Percentiles rank a stretch among this genome's conserved stretches.
These are phyloP conservation scores for Pouteria glomerata DNA, from an alignment of 148 eudicot genomes.

Conservation along the genomic window DNA sequence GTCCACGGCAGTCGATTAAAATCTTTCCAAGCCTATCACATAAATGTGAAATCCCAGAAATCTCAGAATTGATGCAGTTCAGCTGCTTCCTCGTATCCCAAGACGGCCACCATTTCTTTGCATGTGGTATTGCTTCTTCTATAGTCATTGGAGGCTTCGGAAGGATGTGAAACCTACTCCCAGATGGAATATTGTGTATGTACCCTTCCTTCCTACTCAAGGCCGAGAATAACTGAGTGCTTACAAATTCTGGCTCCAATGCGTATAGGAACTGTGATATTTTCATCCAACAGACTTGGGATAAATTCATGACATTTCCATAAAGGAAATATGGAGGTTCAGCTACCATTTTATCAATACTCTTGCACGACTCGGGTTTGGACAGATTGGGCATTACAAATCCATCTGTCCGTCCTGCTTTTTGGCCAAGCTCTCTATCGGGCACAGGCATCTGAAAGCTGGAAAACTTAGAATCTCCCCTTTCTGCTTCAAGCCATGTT, in stretches of 20 bases:
- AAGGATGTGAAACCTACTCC: slow-evolving; percentile 42
- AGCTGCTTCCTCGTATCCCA: slow-evolving; percentile 89
- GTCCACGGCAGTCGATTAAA: slow-evolving; percentile 43
- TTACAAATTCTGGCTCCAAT: slow-evolving; percentile 62
- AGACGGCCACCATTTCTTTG: slow-evolving; percentile 81
- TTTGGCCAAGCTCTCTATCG: slow-evolving; percentile 16
- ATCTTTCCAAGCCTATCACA: slow-evolving; percentile 54
- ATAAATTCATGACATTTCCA: slow-evolving; percentile 61
- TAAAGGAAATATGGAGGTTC: slow-evolving; percentile 83
- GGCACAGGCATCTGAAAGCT: slow-evolving; percentile 12
- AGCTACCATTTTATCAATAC: slow-evolving; percentile 43
- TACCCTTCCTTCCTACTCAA: slow-evolving; percentile 81
- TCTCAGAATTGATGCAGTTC: slow-evolving; percentile 51
- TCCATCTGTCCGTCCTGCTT: slow-evolving; percentile 7
- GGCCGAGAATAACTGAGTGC: slow-evolving; percentile 66
- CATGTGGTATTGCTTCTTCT: slow-evolving; percentile 60
- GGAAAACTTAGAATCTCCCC: slow-evolving; percentile 7
- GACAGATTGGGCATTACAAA: slow-evolving; percentile 24
- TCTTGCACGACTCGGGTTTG: slow-evolving; percentile 34
- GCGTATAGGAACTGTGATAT: slow-evolving; percentile 71
- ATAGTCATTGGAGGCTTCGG: slow-evolving; percentile 74
- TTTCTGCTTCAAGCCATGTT: slow-evolving; percentile 29
- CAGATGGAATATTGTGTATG: slow-evolving; percentile 77
- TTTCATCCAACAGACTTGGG: slow-evolving; percentile 60
- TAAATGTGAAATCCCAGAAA: slow-evolving; percentile 35